Percentiles rank a stretch among this genome's conserved stretches.
These are phyloP conservation scores for Rhodotorula sp. DNA, from an alignment of 1,284 basidiomycete species.

Conservation along the genomic window DNA sequence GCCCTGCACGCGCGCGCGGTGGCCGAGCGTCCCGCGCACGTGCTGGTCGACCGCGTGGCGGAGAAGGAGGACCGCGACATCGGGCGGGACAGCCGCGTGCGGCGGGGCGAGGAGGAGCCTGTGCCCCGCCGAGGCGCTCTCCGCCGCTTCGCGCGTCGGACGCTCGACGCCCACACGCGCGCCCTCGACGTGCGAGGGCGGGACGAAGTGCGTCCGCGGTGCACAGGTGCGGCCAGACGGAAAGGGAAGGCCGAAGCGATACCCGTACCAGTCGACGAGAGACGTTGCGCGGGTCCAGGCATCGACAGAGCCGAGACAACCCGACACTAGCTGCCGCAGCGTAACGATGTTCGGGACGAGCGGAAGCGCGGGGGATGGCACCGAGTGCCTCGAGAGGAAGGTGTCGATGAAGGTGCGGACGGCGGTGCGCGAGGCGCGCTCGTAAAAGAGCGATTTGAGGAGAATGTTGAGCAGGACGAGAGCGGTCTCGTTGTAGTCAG, in stretches of 20 bases:
- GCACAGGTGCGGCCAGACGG: background rate
- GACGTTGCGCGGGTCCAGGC: slow-evolving; percentile 2
- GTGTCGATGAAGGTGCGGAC: slow-evolving; percentile 9
- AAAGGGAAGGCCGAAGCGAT: slow-evolving; percentile 22
- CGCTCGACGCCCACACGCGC: background rate
- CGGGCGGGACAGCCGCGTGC: slow-evolving; percentile 8
- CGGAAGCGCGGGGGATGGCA: background rate
- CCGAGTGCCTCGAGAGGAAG: slow-evolving; percentile 12
- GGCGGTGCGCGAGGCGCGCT: background rate
- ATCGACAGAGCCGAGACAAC: background rate
- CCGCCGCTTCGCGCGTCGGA: background rate
- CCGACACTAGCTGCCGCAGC: slow-evolving; percentile 12
- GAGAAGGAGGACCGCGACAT: slow-evolving; percentile 15
- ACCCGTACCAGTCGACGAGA: slow-evolving; percentile 27
- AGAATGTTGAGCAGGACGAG: slow-evolving; percentile 37
- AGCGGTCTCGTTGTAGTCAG: slow-evolving; percentile 23
- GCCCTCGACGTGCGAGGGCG: background rate
- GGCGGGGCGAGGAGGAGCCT: background rate
- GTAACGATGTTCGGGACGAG: slow-evolving; percentile 8
- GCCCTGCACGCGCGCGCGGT: background rate
- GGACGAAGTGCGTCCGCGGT: background rate
- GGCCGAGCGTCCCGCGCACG: background rate
- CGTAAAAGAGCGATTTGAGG: slow-evolving; percentile 26
- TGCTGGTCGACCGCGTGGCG: slow-evolving; percentile 6
- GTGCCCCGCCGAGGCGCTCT: background rate